Conservation (phyloP, 108 stramenopile species). For the Skeletonema grethae region DNA sequence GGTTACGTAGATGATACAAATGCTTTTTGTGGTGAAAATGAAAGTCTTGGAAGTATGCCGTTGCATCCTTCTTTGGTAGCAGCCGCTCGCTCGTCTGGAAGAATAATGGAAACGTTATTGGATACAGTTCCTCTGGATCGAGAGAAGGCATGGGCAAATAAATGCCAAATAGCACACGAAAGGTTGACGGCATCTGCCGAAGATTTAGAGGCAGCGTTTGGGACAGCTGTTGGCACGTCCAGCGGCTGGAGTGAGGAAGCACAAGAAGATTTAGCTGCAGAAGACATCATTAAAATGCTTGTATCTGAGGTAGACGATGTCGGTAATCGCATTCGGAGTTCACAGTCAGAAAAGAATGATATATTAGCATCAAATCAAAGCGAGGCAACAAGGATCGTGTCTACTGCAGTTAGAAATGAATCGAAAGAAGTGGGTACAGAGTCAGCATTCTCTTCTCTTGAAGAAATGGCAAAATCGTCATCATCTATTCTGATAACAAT, state of each 20-base stretch:
- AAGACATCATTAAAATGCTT: slow-evolving; percentile 62
- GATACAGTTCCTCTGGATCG: slow-evolving; percentile 88
- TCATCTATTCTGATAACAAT: slow-evolving; percentile 68
- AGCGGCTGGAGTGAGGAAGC: slow-evolving; percentile 66
- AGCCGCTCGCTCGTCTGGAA: slow-evolving; percentile 74
- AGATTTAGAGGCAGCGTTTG: slow-evolving; percentile 69
- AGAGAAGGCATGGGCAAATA: slow-evolving; percentile 74
- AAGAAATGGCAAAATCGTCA: slow-evolving; percentile 69
- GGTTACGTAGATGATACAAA: not conserved
- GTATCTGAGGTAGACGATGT: slow-evolving; percentile 60
- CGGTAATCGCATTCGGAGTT: slow-evolving; percentile 53
- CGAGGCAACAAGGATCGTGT: slow-evolving; percentile 68
- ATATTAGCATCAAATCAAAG: slow-evolving; percentile 65
- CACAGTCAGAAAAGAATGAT: slow-evolving; percentile 66
- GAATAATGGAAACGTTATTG: slow-evolving; percentile 77
- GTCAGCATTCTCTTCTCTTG: slow-evolving; percentile 68
- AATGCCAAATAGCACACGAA: slow-evolving; percentile 75
- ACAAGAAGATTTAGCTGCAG: slow-evolving; percentile 59
- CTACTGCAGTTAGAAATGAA: slow-evolving; percentile 51
- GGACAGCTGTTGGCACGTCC: slow-evolving; percentile 52
- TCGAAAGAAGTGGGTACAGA: slow-evolving; percentile 47
- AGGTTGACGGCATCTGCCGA: slow-evolving; percentile 58
- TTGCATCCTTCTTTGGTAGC: slow-evolving; percentile 72
- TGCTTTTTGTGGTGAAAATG: slow-evolving; percentile 19
- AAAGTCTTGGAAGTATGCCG: slow-evolving; percentile 52